These are phyloP conservation scores for Casaregolazyma lundiana DNA, from an alignment of 1,139 yeast species.

Conservation along the genomic window DNA sequence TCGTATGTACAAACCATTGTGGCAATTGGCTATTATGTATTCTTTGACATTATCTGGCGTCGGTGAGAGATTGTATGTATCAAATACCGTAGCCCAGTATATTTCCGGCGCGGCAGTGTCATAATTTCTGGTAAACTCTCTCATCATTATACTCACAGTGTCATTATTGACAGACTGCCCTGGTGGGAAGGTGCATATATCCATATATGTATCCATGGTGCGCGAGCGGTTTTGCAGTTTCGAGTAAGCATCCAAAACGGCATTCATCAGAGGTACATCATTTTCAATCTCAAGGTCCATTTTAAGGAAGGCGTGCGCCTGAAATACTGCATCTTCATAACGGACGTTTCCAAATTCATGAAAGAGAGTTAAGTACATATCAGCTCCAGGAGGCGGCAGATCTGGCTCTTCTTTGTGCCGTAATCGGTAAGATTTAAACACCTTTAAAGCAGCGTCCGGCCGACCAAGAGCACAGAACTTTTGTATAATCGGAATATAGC, in stretches of 20 bases:
- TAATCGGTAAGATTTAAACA: constrained; percentile 60
- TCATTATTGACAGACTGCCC: constrained; percentile 55
- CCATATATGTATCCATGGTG: constrained; percentile 59
- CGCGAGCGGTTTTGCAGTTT: constrained; percentile 56
- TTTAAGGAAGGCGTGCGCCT: constrained; percentile 60
- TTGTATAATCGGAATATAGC: constrained; percentile 56
- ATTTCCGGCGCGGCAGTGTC: constrained; percentile 51
- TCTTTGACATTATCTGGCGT: constrained; percentile 55
- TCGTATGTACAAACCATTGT: constrained; percentile 56
- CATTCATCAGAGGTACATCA: constrained; percentile 56
- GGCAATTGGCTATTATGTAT: constrained; percentile 68
- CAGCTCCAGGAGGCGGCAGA: constrained; percentile 57
- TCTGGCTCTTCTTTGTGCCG: constrained; percentile 53
- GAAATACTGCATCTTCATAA: constrained; percentile 65
- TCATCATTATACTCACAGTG: constrained; percentile 67
- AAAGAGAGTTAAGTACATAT: constrained; percentile 61
- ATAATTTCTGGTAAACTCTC: constrained; percentile 55
- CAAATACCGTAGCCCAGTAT: constrained; percentile 61
- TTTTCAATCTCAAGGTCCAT: constrained; percentile 60
- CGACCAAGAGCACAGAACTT: constrained; percentile 55
- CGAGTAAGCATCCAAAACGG: constrained; percentile 63
- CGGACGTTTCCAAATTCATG: constrained; percentile 54
- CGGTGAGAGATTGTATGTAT: constrained; percentile 48
- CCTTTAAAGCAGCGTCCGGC: constrained; percentile 59
- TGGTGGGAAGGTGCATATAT: constrained; percentile 49